Percentiles rank a stretch among this genome's conserved stretches.
Evolutionary conservation across 306 rosid species (phyloP).

Genomic region (Crataegus laevigata): DNA sequence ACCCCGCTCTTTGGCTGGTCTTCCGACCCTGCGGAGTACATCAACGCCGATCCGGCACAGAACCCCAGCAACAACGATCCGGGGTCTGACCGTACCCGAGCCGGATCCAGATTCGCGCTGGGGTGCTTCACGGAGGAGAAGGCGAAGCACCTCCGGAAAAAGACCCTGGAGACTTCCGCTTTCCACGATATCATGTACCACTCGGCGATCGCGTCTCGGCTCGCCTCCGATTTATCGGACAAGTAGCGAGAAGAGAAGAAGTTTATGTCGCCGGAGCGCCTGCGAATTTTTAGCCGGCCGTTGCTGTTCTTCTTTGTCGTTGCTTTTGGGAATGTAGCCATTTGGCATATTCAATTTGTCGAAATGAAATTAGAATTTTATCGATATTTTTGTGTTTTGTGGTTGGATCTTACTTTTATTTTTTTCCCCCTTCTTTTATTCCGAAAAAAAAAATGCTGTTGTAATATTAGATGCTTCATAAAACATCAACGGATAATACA

Average conservation of each 20-base stretch:
- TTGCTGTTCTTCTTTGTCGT: not conserved
- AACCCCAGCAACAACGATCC: not conserved
- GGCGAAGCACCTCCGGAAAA: conserved; percentile 58
- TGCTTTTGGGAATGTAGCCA: not conserved
- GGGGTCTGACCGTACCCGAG: conserved; percentile 4
- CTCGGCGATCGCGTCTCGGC: conserved; percentile 73
- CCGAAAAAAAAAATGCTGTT: too few species aligned
- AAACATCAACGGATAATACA: too few species aligned
- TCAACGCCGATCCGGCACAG: not conserved
- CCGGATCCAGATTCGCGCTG: conserved; percentile 22
- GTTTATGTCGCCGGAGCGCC: not conserved
- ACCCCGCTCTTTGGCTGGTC: conserved; percentile 52
- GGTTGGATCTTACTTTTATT: not conserved
- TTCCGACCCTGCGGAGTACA: conserved; percentile 52
- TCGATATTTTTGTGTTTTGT: not conserved
- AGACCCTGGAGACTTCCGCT: conserved; percentile 50
- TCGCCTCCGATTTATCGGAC: conserved; percentile 45
- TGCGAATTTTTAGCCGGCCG: conserved; percentile 11
- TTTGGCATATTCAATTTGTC: conserved; percentile 15
- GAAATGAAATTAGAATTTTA: conserved; percentile 1
- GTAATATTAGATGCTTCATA: too few species aligned
- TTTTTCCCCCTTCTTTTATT: not conserved
- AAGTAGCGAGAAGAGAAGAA: conserved; percentile 14
- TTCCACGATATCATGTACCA: conserved; percentile 77
- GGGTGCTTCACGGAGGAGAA: conserved; percentile 75